Conservation (phyloP, 306 rosid genomes). For the Cotoneaster glaucophyllus region DNA sequence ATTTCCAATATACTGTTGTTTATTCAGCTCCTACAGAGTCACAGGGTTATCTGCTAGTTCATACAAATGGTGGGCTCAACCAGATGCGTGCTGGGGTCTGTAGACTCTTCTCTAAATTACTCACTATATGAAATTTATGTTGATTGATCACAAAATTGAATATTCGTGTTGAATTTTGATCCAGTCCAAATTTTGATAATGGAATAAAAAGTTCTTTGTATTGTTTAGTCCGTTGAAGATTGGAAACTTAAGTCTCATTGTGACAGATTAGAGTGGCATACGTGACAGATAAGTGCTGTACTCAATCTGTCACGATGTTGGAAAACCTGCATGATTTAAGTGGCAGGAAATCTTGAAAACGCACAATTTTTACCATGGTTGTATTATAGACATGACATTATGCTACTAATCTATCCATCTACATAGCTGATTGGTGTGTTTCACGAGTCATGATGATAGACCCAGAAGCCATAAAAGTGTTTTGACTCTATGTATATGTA, state of each 20-base stretch:
- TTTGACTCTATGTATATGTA: background rate
- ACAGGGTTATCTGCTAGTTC: constrained; percentile 76
- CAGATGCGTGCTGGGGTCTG: constrained; percentile 98
- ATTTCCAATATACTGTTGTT: constrained; percentile 11
- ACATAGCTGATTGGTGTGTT: constrained; percentile 4
- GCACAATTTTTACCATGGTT: background rate
- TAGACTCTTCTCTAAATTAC: background rate
- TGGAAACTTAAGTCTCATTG: background rate
- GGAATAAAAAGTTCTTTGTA: background rate
- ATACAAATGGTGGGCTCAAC: constrained; percentile 93
- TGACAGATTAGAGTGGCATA: background rate
- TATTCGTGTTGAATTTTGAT: background rate
- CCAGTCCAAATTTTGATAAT: background rate
- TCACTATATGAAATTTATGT: background rate
- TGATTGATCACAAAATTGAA: background rate
- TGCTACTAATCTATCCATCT: background rate
- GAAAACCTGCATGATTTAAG: background rate
- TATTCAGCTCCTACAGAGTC: constrained; percentile 58
- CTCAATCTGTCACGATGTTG: background rate
- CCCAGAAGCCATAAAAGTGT: background rate
- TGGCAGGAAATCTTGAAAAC: background rate
- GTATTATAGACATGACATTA: background rate
- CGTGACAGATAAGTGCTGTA: background rate
- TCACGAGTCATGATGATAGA: background rate
- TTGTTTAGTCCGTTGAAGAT: no score